These are phyloP conservation scores for Trichophyton verrucosum DNA, from an alignment of 2,329 filamentous ascomycete genomes.

Conservation along the genomic window DNA sequence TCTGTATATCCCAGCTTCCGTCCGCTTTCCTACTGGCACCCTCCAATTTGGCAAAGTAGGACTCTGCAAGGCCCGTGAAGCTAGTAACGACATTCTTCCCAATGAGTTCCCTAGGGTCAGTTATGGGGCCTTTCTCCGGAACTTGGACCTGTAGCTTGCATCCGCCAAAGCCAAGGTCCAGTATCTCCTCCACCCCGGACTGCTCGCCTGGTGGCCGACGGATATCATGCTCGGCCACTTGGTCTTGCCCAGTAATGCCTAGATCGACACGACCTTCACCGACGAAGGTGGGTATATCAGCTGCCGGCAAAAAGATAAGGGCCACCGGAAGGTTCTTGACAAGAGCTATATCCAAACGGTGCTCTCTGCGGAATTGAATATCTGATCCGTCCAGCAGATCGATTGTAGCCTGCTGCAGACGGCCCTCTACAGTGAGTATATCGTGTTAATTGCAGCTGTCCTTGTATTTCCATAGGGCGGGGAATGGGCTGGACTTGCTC, in stretches of 20 bases:
- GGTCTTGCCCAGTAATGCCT: conserved; percentile 87
- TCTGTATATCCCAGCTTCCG: conserved; percentile 49
- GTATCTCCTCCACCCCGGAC: conserved; percentile 65
- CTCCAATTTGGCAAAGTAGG: conserved; percentile 76
- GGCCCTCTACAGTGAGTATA: conserved; percentile 55
- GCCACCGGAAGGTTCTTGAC: conserved; percentile 95
- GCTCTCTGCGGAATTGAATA: conserved; percentile 92
- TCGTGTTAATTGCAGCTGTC: conserved; percentile 48
- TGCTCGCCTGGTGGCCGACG: conserved; percentile 24
- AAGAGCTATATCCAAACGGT: conserved; percentile 88
- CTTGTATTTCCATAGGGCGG: conserved; percentile 59
- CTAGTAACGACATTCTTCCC: conserved; percentile 92
- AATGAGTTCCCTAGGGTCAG: conserved; percentile 61
- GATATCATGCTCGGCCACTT: conserved; percentile 81
- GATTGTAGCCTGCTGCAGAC: conserved; percentile 74
- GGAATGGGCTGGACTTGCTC: conserved; percentile 55
- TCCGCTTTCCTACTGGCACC: conserved; percentile 25
- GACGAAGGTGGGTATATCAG: conserved; percentile 94
- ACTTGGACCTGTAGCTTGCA: conserved; percentile 98
- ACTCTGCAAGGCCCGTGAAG: conserved; percentile 71
- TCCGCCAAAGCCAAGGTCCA: conserved; percentile 79
- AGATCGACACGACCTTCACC: conserved; percentile 87
- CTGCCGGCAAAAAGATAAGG: conserved; percentile 90
- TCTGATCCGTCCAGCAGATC: conserved; percentile 88
- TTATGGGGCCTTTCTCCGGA: conserved; percentile 66